Conservation (phyloP, 805 yeast species). For the Cyberlindnera mycetangii region DNA sequence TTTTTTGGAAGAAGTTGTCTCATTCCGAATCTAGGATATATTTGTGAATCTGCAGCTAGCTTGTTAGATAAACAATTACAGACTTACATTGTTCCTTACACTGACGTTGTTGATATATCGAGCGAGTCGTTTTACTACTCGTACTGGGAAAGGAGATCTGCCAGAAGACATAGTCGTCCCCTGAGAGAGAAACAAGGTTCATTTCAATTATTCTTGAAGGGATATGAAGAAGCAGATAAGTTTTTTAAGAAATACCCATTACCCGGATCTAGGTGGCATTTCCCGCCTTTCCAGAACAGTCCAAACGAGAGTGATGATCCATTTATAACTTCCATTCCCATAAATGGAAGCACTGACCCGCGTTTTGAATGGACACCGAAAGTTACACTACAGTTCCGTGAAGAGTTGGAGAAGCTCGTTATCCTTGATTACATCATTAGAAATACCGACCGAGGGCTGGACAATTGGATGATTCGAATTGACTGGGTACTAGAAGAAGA, state of each 20-base stretch:
- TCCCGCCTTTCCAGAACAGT: conserved; percentile 12
- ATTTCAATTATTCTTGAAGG: conserved; percentile 59
- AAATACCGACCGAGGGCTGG: conserved; percentile 71
- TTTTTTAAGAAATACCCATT: conserved; percentile 56
- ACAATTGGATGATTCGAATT: conserved; percentile 73
- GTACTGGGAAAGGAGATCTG: conserved; percentile 38
- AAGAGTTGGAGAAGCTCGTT: conserved; percentile 65
- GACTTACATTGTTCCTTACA: conserved; percentile 61
- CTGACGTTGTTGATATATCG: conserved; percentile 46
- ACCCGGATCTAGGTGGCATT: conserved; percentile 39
- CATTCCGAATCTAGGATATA: conserved; percentile 69
- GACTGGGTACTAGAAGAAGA: conserved; percentile 36
- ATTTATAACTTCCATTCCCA: neutral
- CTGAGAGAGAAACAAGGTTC: conserved; percentile 58
- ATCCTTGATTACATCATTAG: conserved; percentile 69
- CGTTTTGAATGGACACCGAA: conserved; percentile 49
- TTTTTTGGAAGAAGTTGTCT: conserved; percentile 72
- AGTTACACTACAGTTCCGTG: conserved; percentile 48
- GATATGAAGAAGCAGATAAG: conserved; percentile 57
- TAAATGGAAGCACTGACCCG: neutral
- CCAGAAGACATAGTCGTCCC: conserved; percentile 25
- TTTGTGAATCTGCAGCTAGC: conserved; percentile 71
- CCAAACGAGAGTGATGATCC: neutral
- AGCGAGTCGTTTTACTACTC: conserved; percentile 41
- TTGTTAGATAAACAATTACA: conserved; percentile 58